Conservation (phyloP, 352 stramenopile genomes). For the Pythium folliculosum region DNA sequence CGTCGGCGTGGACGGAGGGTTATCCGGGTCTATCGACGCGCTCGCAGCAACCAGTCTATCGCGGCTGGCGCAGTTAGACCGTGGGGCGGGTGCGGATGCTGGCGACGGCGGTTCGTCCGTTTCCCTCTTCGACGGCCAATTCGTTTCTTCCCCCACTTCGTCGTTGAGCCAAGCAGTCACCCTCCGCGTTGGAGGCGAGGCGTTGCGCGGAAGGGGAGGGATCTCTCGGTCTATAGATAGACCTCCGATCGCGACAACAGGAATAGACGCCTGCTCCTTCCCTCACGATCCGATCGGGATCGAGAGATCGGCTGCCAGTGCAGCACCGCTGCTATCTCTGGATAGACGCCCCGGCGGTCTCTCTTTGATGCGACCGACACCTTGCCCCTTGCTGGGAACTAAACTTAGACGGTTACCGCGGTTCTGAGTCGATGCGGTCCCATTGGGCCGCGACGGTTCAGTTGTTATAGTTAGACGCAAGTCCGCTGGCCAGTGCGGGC, state of each 20-base stretch:
- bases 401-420: slow-evolving; percentile 21
- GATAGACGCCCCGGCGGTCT: neutral
- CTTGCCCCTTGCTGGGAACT: neutral
- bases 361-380: neutral
- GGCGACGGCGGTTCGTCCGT: slow-evolving; percentile 23
- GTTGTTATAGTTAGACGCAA: slow-evolving; percentile 9
- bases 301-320: neutral
- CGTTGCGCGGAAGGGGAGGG: no score
- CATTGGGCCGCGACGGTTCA: slow-evolving; percentile 14
- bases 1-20: neutral
- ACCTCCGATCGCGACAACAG: neutral
- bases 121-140: slow-evolving; percentile 25
- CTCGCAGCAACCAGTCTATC: neutral
- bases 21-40: slow-evolving; percentile 5
- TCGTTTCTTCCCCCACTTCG: slow-evolving; percentile 29
- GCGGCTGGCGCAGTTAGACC: slow-evolving; percentile 3
- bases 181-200: neutral
- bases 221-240: slow-evolving; percentile 7
- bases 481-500: neutral
- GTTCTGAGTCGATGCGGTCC: slow-evolving; percentile 22
- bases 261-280: neutral
- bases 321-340: neutral
- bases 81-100: neutral
- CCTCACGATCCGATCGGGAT: neutral
- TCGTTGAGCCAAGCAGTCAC: slow-evolving; percentile 2